Evolutionary conservation across 2,329 filamentous ascomycete genomes (phyloP).

Genomic region (Fusarium phyllophilum): DNA sequence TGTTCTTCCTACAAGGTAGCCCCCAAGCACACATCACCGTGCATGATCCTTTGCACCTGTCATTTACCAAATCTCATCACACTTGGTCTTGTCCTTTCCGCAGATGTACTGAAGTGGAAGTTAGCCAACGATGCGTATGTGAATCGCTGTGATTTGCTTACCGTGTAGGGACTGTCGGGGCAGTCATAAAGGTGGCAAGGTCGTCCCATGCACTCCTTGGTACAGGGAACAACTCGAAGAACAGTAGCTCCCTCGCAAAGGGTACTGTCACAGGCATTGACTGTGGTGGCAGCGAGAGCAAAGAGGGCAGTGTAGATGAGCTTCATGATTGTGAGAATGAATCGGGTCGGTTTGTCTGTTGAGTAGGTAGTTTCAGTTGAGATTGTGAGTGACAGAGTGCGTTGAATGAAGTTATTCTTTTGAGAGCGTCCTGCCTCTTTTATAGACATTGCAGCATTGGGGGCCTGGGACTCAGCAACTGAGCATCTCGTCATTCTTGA

Average conservation of each 20-base stretch:
- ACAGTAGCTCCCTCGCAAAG: not conserved
- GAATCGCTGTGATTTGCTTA: not conserved
- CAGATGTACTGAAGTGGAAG: not conserved
- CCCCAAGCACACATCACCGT: not conserved
- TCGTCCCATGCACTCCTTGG: not conserved
- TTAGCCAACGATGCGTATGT: fast-evolving
- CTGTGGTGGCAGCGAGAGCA: not conserved
- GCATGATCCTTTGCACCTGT: fast-evolving
- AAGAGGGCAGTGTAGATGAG: not conserved
- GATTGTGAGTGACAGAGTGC: not conserved
- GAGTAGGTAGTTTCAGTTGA: no score
- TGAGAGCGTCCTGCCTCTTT: not conserved
- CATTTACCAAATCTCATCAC: not conserved
- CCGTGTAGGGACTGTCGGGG: not conserved
- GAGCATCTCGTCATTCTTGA: not conserved
- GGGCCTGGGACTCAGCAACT: fast-evolving
- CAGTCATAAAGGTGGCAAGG: constrained; percentile 7
- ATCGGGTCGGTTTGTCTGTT: no score
- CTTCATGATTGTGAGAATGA: not conserved
- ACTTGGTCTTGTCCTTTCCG: constrained; percentile 11
- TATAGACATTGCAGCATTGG: not conserved
- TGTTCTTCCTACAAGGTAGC: no score
- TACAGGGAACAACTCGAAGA: not conserved
- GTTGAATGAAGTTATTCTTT: fast-evolving
- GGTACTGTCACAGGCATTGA: not conserved